Evolutionary conservation across 768 basidiomycete species (phyloP).

Genomic region (Russula abietina): DNA sequence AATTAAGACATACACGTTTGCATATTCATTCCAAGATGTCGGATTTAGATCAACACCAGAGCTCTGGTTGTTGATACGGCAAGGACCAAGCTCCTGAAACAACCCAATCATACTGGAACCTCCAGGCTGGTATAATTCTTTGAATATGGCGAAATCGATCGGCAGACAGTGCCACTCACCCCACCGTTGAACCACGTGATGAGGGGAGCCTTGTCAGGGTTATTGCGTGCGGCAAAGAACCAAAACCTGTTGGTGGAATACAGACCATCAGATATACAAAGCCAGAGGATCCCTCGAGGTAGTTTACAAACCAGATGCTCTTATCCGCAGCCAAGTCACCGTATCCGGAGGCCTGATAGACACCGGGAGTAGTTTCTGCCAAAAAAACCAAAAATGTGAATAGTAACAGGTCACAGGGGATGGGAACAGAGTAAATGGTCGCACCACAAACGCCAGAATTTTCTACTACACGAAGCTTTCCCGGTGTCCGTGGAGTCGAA

Average conservation of each 20-base stretch:
- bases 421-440: background rate
- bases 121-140: constrained; percentile 30
- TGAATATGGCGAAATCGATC: background rate
- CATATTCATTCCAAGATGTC: constrained; percentile 48
- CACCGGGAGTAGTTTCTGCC: constrained; percentile 52
- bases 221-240: constrained; percentile 40
- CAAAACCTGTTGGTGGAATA: constrained; percentile 47
- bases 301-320: constrained; percentile 46
- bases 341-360: constrained; percentile 59
- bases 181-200: constrained; percentile 62
- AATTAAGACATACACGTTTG: background rate
- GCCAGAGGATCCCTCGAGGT: background rate
- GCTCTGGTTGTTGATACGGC: constrained; percentile 46
- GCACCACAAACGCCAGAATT: constrained; percentile 50
- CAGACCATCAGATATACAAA: background rate
- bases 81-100: constrained; percentile 57
- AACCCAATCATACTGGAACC: constrained; percentile 60
- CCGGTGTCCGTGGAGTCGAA: constrained; percentile 10
- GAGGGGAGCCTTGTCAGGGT: constrained; percentile 25
- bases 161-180: constrained; percentile 25
- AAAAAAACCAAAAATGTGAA: background rate
- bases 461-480: too few relatives aligned
- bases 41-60: constrained; percentile 45
- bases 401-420: background rate
- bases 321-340: constrained; percentile 49